These are phyloP conservation scores for Phytophthora citricola DNA, from an alignment of 352 stramenopile species.

Conservation along the genomic window DNA sequence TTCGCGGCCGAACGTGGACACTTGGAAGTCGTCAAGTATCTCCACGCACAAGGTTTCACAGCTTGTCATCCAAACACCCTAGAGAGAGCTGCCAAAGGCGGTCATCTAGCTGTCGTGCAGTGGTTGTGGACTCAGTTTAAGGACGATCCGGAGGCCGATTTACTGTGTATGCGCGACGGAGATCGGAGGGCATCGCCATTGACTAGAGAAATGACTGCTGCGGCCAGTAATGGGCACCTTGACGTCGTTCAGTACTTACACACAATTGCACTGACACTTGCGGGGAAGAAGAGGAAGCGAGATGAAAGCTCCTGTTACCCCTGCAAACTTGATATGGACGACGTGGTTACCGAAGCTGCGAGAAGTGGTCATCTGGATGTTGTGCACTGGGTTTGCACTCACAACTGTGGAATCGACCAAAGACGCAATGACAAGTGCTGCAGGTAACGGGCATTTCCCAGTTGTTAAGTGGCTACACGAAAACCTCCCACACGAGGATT, in stretches of 20 bases:
- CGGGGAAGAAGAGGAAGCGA: constrained; percentile 4
- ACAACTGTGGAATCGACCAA: too few relatives aligned
- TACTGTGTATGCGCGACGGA: not conserved
- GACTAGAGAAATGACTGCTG: not conserved
- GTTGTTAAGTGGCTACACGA: too few relatives aligned
- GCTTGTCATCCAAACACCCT: constrained; percentile 29
- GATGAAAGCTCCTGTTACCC: not conserved
- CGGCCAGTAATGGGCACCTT: constrained; percentile 3
- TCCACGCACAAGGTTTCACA: constrained; percentile 12
- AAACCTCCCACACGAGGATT: too few relatives aligned
- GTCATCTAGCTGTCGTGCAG: not conserved
- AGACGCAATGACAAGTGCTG: too few relatives aligned
- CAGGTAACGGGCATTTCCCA: too few relatives aligned
- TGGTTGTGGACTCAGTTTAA: constrained; percentile 9
- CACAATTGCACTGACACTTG: not conserved
- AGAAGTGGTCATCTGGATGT: too few relatives aligned
- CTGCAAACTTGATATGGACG: too few relatives aligned
- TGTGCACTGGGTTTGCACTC: too few relatives aligned
- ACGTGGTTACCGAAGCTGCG: too few relatives aligned
- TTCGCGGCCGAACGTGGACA: not conserved
- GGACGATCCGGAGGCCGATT: not conserved
- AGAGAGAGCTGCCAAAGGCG: constrained; percentile 26
- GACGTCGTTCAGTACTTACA: constrained; percentile 2
- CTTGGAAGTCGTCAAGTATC: constrained; percentile 2
- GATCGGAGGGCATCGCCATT: not conserved